Evolutionary conservation across 129 eudicot genomes (phyloP).

Genomic region (Flaveria trinervia): DNA sequence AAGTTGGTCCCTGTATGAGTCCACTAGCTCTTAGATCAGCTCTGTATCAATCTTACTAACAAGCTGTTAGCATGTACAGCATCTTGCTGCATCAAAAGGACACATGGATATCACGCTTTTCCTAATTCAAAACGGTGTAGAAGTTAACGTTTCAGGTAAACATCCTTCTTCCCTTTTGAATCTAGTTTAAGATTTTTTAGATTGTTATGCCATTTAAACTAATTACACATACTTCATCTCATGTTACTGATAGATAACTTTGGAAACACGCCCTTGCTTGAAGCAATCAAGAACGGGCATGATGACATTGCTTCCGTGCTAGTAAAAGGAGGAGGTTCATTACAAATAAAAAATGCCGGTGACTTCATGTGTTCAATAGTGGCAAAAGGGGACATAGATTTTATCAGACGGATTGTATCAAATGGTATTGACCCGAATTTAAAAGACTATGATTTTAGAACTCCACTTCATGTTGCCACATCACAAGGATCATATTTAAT

Average conservation of each 20-base stretch:
- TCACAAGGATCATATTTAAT: conserved; percentile 70
- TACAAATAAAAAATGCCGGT: conserved; percentile 62
- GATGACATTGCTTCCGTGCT: conserved; percentile 71
- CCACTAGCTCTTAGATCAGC: neutral
- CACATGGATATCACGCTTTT: conserved; percentile 54
- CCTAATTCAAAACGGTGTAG: conserved; percentile 72
- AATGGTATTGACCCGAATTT: conserved; percentile 83
- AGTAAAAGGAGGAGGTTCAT: conserved; percentile 51
- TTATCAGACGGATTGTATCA: conserved; percentile 53
- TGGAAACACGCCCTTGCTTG: conserved; percentile 79
- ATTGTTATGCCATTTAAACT: conserved; percentile 6
- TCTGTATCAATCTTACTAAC: neutral
- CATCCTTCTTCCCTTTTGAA: neutral
- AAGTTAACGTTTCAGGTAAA: conserved; percentile 57
- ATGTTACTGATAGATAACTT: conserved; percentile 57
- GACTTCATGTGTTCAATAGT: conserved; percentile 65
- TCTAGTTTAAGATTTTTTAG: neutral
- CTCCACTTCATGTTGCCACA: conserved; percentile 90
- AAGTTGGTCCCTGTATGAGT: too few relatives aligned
- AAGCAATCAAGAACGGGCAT: conserved; percentile 79
- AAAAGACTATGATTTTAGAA: conserved; percentile 75
- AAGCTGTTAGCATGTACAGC: conserved; percentile 45
- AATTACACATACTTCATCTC: conserved; percentile 5
- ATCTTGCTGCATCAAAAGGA: conserved; percentile 95
- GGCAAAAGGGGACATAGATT: conserved; percentile 73